phyloP scores from a whole-genome alignment of 148 eudicot species.

The Persicaria maculosa region DNA sequence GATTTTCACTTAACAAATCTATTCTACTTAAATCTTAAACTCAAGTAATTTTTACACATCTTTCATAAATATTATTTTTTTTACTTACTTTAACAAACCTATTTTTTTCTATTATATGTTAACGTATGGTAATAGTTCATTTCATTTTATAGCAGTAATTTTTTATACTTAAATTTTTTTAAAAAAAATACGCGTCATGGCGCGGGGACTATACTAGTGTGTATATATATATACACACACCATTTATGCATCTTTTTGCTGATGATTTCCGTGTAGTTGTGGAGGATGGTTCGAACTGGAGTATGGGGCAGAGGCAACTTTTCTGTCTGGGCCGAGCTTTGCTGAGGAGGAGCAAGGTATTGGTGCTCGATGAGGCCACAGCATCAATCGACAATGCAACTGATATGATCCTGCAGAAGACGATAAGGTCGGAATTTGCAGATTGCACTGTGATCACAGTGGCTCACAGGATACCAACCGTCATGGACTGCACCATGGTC shows the following conservation, averaged over 20 bases:
- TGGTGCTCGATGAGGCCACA: slow-evolving; percentile 94
- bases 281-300: slow-evolving; percentile 95
- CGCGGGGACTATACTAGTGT: no score
- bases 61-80: no score
- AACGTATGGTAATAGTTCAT: no score
- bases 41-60: no score
- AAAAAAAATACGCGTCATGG: no score
- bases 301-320: slow-evolving; percentile 92
- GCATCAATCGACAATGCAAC: slow-evolving; percentile 89
- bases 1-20: no score
- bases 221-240: background rate
- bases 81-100: no score
- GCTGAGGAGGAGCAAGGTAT: slow-evolving; percentile 69
- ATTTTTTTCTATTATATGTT: no score
- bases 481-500: slow-evolving; percentile 93
- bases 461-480: slow-evolving; percentile 90
- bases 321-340: slow-evolving; percentile 87
- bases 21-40: no score
- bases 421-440: slow-evolving; percentile 66
- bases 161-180: no score
- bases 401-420: slow-evolving; percentile 65
- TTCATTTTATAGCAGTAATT: no score
- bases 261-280: slow-evolving; percentile 31
- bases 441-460: slow-evolving; percentile 89
- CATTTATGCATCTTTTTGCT: background rate